These are phyloP conservation scores for Tetrahymena borealis DNA, from an alignment of 73 alveolate species.

Conservation along the genomic window DNA sequence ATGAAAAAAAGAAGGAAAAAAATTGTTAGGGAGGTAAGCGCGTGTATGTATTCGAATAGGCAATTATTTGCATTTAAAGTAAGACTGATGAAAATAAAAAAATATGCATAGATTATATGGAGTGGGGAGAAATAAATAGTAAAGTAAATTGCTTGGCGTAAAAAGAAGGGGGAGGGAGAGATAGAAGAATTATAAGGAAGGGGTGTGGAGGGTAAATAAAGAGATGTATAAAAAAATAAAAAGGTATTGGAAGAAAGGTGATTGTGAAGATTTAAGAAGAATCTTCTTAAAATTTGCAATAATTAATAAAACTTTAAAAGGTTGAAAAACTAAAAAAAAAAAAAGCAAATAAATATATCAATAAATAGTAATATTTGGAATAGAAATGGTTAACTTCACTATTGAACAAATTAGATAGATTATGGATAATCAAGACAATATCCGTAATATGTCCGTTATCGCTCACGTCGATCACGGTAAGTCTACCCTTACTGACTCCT, in stretches of 20 bases:
- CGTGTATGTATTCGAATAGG: not conserved
- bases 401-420: slow-evolving; percentile 95
- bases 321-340: not conserved
- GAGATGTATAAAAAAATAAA: not conserved
- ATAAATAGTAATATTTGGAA: not conserved
- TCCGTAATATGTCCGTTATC: slow-evolving; percentile 96
- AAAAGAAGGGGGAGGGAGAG: not conserved
- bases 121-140: not conserved
- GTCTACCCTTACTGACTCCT: slow-evolving; percentile 92
- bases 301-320: not conserved
- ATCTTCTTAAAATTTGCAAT: not conserved
- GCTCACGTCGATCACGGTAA: slow-evolving; percentile 99
- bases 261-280: not conserved
- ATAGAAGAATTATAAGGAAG: not conserved
- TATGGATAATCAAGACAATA: slow-evolving; percentile 95
- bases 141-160: too few relatives aligned
- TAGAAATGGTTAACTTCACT: slow-evolving; percentile 93
- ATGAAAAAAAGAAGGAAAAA: not conserved
- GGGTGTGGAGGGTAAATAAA: not conserved
- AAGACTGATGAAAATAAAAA: not conserved
- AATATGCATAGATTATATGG: not conserved
- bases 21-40: not conserved
- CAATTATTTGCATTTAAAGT: too few relatives aligned
- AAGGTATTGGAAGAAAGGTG: not conserved
- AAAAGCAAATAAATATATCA: not conserved